Conservation (phyloP, 2,329 filamentous ascomycete species). For the Phaeosphaeria sp. region DNA sequence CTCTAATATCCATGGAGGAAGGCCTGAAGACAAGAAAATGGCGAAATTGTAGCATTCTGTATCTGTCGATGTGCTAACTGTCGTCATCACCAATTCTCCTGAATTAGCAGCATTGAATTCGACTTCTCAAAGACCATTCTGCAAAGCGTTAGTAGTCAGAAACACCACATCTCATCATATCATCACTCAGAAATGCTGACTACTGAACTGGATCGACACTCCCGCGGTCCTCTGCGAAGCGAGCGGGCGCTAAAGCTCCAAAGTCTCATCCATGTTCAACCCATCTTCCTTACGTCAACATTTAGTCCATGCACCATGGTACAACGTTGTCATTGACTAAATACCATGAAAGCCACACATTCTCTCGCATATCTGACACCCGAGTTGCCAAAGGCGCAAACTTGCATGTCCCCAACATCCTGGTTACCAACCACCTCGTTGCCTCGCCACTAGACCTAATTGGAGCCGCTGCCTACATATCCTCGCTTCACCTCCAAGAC, state of each 20-base stretch:
- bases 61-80: no score
- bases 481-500: neutral
- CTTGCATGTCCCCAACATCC: slow-evolving; percentile 7
- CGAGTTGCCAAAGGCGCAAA: neutral
- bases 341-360: neutral
- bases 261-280: slow-evolving; percentile 2
- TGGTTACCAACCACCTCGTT: neutral
- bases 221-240: neutral
- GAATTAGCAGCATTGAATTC: no score
- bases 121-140: no score
- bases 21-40: no score
- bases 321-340: neutral
- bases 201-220: neutral
- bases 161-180: no score
- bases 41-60: no score
- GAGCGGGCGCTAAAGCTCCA: slow-evolving; percentile 1
- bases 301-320: neutral
- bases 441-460: neutral
- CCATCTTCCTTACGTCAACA: slow-evolving; percentile 7
- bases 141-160: no score
- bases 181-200: neutral
- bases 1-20: no score
- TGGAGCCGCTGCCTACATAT: neutral
- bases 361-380: neutral
- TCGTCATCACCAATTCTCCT: no score